Evolutionary conservation across 768 basidiomycete species (phyloP).

Genomic region (Psilocybe sp.): DNA sequence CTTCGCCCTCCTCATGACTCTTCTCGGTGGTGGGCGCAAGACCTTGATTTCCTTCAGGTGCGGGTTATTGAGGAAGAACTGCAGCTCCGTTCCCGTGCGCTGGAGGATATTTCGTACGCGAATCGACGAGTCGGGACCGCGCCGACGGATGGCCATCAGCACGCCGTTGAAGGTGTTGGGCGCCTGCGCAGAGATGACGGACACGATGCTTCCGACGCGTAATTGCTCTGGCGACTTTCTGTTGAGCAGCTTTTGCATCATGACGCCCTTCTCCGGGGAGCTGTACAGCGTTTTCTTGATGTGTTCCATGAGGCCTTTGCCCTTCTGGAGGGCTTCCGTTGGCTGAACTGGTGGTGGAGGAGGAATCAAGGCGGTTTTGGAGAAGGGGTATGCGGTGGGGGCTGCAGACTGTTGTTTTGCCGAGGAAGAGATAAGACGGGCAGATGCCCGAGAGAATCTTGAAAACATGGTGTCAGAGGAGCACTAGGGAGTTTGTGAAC

Average conservation of each 20-base stretch:
- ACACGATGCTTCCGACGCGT: slow-evolving; percentile 82
- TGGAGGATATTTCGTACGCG: slow-evolving; percentile 87
- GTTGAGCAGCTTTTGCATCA: slow-evolving; percentile 71
- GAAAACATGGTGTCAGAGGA: slow-evolving; percentile 28
- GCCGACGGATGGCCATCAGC: slow-evolving; percentile 75
- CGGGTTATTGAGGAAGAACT: slow-evolving; percentile 83
- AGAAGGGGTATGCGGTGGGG: slow-evolving; percentile 63
- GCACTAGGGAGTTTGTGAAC: not conserved
- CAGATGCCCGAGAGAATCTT: slow-evolving; percentile 32
- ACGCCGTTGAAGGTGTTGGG: slow-evolving; percentile 88
- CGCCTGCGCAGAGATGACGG: slow-evolving; percentile 72
- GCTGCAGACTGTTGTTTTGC: slow-evolving; percentile 18
- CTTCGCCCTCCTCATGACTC: slow-evolving; percentile 73
- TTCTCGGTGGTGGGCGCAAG: slow-evolving; percentile 59
- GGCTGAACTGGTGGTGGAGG: slow-evolving; percentile 43
- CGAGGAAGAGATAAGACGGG: slow-evolving; percentile 45
- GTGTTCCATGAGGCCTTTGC: slow-evolving; percentile 79
- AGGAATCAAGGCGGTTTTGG: slow-evolving; percentile 60
- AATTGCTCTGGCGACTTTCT: slow-evolving; percentile 66
- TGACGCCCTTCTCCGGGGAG: slow-evolving; percentile 61
- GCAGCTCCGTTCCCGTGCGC: slow-evolving; percentile 91
- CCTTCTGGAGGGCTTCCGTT: slow-evolving; percentile 48
- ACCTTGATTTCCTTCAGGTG: slow-evolving; percentile 86
- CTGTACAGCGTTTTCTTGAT: slow-evolving; percentile 60
- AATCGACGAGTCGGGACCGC: slow-evolving; percentile 87